These are phyloP conservation scores for Athelia psychrophila DNA, from an alignment of 1,284 basidiomycete species.

Conservation along the genomic window DNA sequence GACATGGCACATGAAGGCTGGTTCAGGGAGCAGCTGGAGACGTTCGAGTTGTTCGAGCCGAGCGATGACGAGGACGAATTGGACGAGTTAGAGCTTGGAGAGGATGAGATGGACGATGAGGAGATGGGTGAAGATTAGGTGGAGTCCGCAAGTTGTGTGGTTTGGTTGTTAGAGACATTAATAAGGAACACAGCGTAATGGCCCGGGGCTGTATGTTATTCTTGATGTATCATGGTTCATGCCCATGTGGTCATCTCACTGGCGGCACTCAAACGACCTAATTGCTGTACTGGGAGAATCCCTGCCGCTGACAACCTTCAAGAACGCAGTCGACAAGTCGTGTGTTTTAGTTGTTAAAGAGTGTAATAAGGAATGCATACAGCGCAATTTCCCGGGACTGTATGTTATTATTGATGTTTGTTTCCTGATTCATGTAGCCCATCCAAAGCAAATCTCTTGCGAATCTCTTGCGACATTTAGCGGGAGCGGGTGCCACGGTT, in stretches of 20 bases:
- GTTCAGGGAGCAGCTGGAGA: conserved; percentile 43
- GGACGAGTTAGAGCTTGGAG: conserved; percentile 13
- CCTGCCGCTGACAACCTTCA: too few species aligned
- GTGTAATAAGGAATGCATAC: background rate
- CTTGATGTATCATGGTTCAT: background rate
- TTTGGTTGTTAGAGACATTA: background rate
- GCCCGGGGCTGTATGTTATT: too few species aligned
- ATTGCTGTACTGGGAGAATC: too few species aligned
- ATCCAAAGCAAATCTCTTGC: too few species aligned
- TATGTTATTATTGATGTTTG: background rate
- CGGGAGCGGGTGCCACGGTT: too few species aligned
- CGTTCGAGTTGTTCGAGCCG: conserved; percentile 46
- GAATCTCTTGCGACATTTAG: too few species aligned
- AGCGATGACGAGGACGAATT: conserved; percentile 38
- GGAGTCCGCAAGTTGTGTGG: too few species aligned
- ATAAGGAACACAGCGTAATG: background rate
- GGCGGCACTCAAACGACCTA: too few species aligned
- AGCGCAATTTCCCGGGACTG: too few species aligned
- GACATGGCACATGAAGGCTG: conserved; percentile 36
- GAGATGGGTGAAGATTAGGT: conserved; percentile 5
- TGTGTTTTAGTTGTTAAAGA: background rate
- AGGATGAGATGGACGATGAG: conserved; percentile 15
- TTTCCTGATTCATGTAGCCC: too few species aligned
- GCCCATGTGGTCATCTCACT: too few species aligned
- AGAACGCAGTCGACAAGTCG: too few species aligned